These are phyloP conservation scores for Lichtheimia ramosa DNA, from an alignment of 371 early-diverging fungal species.

Conservation along the genomic window DNA sequence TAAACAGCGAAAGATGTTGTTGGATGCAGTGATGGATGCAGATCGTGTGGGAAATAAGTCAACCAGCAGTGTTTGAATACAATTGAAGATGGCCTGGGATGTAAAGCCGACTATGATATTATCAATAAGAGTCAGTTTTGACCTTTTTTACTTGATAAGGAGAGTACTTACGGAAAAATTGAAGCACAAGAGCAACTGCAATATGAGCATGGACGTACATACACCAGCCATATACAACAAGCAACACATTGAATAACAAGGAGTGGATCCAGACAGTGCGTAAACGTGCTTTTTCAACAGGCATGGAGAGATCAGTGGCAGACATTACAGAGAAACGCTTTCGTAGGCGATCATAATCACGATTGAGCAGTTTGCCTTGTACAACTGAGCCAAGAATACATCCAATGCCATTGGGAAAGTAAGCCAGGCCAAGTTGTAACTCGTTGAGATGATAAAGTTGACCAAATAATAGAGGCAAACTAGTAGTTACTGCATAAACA, in stretches of 20 bases:
- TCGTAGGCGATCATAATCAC: conserved; percentile 15
- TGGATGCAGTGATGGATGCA: conserved; percentile 43
- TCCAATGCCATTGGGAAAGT: conserved; percentile 22
- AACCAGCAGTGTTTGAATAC: conserved; percentile 38
- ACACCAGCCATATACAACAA: conserved; percentile 42
- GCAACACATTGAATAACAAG: conserved; percentile 24
- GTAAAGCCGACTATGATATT: conserved; percentile 30
- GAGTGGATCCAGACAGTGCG: conserved; percentile 38
- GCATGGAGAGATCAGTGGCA: conserved; percentile 14
- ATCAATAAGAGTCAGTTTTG: neutral
- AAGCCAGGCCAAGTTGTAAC: conserved; percentile 16
- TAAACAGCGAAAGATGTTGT: conserved; percentile 39
- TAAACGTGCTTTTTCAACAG: conserved; percentile 36
- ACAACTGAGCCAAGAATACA: conserved; percentile 20
- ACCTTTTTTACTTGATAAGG: neutral
- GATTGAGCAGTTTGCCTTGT: conserved; percentile 24
- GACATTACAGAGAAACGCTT: conserved; percentile 3
- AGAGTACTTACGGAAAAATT: conserved; percentile 31
- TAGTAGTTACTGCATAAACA: conserved; percentile 31
- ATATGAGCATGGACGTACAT: conserved; percentile 29
- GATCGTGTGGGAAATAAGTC: conserved; percentile 43
- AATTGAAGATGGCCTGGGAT: conserved; percentile 32
- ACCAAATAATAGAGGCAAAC: conserved; percentile 25
- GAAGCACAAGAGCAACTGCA: conserved; percentile 23
- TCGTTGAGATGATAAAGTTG: conserved; percentile 17